phyloP scores from a whole-genome alignment of 345 rosid genomes.

The Hibiscus tridactylites region DNA sequence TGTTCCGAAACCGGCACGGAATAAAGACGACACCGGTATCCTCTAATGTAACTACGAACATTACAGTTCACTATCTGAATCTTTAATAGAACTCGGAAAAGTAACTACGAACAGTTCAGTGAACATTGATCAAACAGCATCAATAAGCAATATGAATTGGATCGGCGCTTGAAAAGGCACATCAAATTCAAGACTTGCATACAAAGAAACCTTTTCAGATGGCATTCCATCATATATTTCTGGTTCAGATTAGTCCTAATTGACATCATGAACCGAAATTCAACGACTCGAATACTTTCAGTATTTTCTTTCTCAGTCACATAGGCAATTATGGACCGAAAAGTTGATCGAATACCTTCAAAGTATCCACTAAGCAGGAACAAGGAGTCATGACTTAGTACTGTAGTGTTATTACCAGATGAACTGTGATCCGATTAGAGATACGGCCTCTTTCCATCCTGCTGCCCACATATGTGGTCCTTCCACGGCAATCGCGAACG shows the following conservation, averaged over 20 bases:
- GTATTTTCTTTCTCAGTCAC: neutral
- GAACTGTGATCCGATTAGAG: constrained; percentile 75
- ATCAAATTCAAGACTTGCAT: neutral
- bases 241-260: neutral
- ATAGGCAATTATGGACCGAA: neutral
- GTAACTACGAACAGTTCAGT: neutral
- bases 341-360: neutral
- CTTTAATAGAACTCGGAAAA: neutral
- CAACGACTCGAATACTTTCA: neutral
- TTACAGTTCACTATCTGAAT: neutral
- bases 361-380: neutral
- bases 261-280: neutral
- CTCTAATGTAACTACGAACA: neutral
- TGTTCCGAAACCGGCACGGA: neutral
- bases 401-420: constrained; percentile 40
- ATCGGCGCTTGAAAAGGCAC: neutral
- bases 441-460: constrained; percentile 62
- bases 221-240: neutral
- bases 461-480: constrained; percentile 96
- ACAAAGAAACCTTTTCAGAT: too few species aligned
- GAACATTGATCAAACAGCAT: neutral
- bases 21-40: neutral
- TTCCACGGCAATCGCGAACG: constrained; percentile 92
- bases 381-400: neutral
- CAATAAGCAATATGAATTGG: neutral